phyloP scores from a whole-genome alignment of 768 basidiomycete species.

The Scleroderma bovista region DNA sequence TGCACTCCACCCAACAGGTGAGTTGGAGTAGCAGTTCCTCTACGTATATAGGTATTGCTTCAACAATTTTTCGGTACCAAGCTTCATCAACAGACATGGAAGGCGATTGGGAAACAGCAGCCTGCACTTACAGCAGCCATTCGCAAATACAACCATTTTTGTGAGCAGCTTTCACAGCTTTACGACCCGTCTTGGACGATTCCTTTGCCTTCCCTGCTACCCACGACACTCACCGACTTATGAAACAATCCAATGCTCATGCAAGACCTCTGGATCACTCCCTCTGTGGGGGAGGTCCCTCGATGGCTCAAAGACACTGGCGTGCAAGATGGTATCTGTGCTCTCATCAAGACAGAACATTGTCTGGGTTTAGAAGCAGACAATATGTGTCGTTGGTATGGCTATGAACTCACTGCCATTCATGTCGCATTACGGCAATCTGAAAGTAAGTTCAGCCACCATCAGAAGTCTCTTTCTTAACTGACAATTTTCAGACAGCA shows the following conservation, averaged over 20 bases:
- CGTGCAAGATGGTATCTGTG: slow-evolving; percentile 27
- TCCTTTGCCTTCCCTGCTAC: slow-evolving; percentile 29
- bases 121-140: slow-evolving; percentile 16
- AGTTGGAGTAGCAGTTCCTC: too few relatives aligned
- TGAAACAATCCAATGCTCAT: slow-evolving; percentile 18
- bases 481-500: too few relatives aligned
- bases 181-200: slow-evolving; percentile 20
- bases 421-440: background rate
- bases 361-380: slow-evolving; percentile 25
- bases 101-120: slow-evolving; percentile 22
- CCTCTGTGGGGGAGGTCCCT: slow-evolving; percentile 8
- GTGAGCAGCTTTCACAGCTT: slow-evolving; percentile 15
- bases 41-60: too few relatives aligned
- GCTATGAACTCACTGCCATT: slow-evolving; percentile 22
- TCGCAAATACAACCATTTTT: slow-evolving; percentile 26
- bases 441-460: too few relatives aligned
- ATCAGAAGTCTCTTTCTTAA: too few relatives aligned
- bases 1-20: too few relatives aligned
- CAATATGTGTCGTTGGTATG: slow-evolving; percentile 33
- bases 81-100: slow-evolving; percentile 25
- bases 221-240: slow-evolving; percentile 21
- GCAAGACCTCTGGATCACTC: slow-evolving; percentile 34
- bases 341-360: slow-evolving; percentile 21
- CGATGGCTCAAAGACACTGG: slow-evolving; percentile 30
- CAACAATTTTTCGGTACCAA: slow-evolving; percentile 29